Conservation (phyloP, 495 filamentous ascomycete species). For the Collariella sp. region DNA sequence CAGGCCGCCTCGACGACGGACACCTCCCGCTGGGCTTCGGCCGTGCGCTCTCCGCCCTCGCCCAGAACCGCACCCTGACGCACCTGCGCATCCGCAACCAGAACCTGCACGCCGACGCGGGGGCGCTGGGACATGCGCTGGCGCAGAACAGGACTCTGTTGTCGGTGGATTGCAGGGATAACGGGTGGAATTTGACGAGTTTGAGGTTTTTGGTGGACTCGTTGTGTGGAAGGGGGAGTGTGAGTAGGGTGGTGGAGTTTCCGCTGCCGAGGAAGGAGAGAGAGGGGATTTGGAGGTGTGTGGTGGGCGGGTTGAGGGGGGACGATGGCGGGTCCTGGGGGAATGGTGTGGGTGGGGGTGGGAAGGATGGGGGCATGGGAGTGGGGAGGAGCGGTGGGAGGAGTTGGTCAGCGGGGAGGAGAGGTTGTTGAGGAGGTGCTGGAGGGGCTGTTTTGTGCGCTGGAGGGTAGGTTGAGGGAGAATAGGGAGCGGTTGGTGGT, state of each 20-base stretch:
- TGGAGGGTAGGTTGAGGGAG: background rate
- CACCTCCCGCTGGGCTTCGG: conserved; percentile 77
- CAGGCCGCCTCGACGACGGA: conserved; percentile 76
- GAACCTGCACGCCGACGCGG: conserved; percentile 38
- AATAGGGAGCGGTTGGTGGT: background rate
- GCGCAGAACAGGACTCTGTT: conserved; percentile 20
- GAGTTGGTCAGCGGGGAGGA: background rate
- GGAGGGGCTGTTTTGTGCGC: background rate
- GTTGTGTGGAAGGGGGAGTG: too few relatives aligned
- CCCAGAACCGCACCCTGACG: conserved; percentile 63
- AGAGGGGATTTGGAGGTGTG: background rate
- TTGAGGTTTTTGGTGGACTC: too few relatives aligned
- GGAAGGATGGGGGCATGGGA: too few relatives aligned
- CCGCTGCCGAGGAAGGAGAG: background rate
- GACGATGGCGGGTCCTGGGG: too few relatives aligned
- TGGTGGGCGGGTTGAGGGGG: too few relatives aligned
- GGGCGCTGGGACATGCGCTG: conserved; percentile 43
- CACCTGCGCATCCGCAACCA: conserved; percentile 65
- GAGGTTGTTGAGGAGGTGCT: background rate
- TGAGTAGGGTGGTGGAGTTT: too few relatives aligned
- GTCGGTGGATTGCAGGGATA: conserved; percentile 35
- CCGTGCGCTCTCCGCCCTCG: conserved; percentile 65
- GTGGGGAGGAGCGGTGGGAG: too few relatives aligned
- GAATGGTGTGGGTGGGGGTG: too few relatives aligned
- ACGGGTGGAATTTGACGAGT: conserved; percentile 34